Conservation (phyloP, 805 yeast species). For the Myxozyma lipomycoides region DNA sequence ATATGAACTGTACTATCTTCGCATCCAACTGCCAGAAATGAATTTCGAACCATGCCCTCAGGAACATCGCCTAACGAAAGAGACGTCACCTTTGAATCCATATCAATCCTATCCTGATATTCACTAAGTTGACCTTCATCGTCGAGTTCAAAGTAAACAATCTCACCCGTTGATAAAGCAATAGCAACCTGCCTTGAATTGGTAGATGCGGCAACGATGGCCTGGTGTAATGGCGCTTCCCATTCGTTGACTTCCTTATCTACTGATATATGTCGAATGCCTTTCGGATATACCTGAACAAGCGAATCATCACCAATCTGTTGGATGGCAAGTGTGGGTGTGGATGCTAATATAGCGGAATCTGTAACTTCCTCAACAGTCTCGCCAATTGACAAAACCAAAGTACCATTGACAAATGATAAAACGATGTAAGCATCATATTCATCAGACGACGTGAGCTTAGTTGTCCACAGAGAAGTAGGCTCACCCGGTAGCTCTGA, state of each 20-base stretch:
- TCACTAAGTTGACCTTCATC: conserved; percentile 58
- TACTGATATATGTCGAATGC: conserved; percentile 55
- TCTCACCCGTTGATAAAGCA: conserved; percentile 66
- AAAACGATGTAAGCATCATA: conserved; percentile 64
- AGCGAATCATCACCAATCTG: conserved; percentile 62
- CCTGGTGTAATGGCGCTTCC: conserved; percentile 77
- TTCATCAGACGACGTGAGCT: conserved; percentile 42
- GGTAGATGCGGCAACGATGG: conserved; percentile 55
- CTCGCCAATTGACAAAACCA: conserved; percentile 74
- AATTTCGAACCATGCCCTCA: conserved; percentile 46
- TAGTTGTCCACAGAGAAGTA: conserved; percentile 60
- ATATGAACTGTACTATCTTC: conserved; percentile 68
- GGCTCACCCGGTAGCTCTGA: conserved; percentile 72
- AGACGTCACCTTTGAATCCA: conserved; percentile 48
- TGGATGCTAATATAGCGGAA: conserved; percentile 54
- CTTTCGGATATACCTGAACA: conserved; percentile 69
- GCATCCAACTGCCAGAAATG: conserved; percentile 65
- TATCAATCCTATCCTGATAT: conserved; percentile 57
- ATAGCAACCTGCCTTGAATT: conserved; percentile 66
- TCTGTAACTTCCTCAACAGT: conserved; percentile 70
- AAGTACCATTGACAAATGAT: conserved; percentile 61
- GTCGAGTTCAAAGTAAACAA: conserved; percentile 79
- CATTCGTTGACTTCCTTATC: conserved; percentile 52
- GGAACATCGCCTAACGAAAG: conserved; percentile 49
- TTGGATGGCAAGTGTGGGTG: conserved; percentile 62